phyloP scores from a whole-genome alignment of 2,329 filamentous ascomycete genomes.

The Fusarium sp. region DNA sequence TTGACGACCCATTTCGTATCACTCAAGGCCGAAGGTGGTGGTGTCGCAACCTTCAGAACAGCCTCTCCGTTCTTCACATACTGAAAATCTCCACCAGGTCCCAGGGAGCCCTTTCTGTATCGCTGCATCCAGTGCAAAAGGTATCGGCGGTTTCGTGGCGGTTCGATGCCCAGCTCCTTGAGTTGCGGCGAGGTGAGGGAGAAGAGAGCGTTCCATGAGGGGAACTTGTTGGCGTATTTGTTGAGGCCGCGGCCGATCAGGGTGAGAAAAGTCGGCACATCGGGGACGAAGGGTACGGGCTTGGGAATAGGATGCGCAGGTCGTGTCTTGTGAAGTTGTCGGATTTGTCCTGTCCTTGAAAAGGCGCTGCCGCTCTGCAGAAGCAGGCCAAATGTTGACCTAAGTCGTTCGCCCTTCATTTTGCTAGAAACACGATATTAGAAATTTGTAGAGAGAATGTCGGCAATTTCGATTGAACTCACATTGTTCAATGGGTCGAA shows the following conservation, averaged over 20 bases:
- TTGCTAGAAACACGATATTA: constrained; percentile 28
- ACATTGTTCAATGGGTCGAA: constrained; percentile 40
- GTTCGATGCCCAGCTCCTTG: constrained; percentile 86
- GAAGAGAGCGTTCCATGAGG: constrained; percentile 92
- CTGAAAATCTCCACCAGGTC: constrained; percentile 83
- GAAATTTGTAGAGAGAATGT: neutral
- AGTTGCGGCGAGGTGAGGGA: constrained; percentile 81
- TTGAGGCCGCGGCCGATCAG: constrained; percentile 89
- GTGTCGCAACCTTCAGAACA: constrained; percentile 61
- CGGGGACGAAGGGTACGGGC: constrained; percentile 86
- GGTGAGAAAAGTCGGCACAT: constrained; percentile 85
- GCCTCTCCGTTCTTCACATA: constrained; percentile 71
- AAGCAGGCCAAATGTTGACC: constrained; percentile 49
- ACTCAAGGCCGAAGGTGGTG: constrained; percentile 51
- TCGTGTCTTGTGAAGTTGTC: constrained; percentile 58
- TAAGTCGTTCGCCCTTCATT: constrained; percentile 50
- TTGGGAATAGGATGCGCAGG: constrained; percentile 63
- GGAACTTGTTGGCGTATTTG: constrained; percentile 86
- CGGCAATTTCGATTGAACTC: neutral
- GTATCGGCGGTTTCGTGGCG: constrained; percentile 83
- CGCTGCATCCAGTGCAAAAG: constrained; percentile 88
- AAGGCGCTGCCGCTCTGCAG: constrained; percentile 48
- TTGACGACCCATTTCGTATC: constrained; percentile 66
- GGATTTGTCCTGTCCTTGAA: constrained; percentile 51
- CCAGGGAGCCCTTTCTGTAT: constrained; percentile 81